Base-by-base conservation (phyloP, 345 rosid species). In the Brassica nigra region DNA sequence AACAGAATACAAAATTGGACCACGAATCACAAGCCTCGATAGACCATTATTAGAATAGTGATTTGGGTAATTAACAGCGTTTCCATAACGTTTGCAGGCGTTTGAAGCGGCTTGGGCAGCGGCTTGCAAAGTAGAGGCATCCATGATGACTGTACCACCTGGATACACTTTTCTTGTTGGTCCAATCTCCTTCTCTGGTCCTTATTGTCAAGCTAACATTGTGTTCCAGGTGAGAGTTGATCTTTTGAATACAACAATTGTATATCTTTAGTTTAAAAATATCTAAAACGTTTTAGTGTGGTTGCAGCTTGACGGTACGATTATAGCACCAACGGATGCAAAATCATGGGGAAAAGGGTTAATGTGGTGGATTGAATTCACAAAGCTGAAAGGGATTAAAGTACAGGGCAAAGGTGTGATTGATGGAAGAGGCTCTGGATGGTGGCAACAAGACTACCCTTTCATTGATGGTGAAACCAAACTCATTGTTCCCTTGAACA, bases 171-270 rank as follows among this genome's bases (percentile, higher is more conserved):
- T 93, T 84, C 91, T 92, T 0, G 90, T 96, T 2, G 92, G 97
- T 54, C 99, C 99, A 44, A 83, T 96, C 71, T 87, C 98, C 47
- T 96, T 96, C 86, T 90, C 99, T 42, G 99, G 99, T 72, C 97
- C 97, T 31, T 91, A 89, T 83, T 96, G 99, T 73, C 87, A 90
- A 83, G 64, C 88, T 54, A 83, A 90, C 83, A 91, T 92, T 80
- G 89, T 91, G 2, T 90, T 96, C 29, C 98, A 93, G 95, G 99
- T 96, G 76, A 81, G 8, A 66, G 52, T 6, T 58, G 16, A 42
- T 39, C 44, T 15, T 52, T 1, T 15, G 0, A 12, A 62, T 34
- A 12, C 5, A 9, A 28, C 6, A 33, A 36, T 8, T 76, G 15
- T 33, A 44, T 47, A 23, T 10, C 18, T 15, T 10, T 34, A 12